Conservation (phyloP, 1,284 basidiomycete species). For the Malassezia dermatis region DNA sequence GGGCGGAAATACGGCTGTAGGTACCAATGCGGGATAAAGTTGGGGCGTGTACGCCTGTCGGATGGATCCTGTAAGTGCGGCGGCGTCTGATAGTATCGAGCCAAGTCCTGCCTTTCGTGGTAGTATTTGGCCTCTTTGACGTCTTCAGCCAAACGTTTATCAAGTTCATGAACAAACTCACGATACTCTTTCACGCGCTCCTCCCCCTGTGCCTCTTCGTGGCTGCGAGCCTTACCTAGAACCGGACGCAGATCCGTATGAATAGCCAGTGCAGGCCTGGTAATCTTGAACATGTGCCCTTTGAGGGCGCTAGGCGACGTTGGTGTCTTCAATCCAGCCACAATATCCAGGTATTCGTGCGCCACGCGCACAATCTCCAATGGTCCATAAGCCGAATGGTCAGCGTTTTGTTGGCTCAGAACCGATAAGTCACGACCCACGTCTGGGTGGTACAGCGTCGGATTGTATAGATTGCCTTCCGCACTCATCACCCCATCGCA, state of each 20-base stretch:
- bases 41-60: slow-evolving; percentile 47
- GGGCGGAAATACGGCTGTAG: slow-evolving; percentile 74
- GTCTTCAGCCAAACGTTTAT: slow-evolving; percentile 54
- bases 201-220: slow-evolving; percentile 54
- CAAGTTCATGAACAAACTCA: slow-evolving; percentile 59
- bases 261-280: slow-evolving; percentile 63
- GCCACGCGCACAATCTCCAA: slow-evolving; percentile 59
- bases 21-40: slow-evolving; percentile 67
- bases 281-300: slow-evolving; percentile 82
- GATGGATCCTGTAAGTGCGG: slow-evolving; percentile 48
- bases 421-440: slow-evolving; percentile 2
- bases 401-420: slow-evolving; percentile 1
- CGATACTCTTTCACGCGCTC: slow-evolving; percentile 56
- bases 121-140: slow-evolving; percentile 14
- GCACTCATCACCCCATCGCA: slow-evolving; percentile 89
- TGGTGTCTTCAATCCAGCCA: slow-evolving; percentile 60
- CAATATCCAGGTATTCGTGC: slow-evolving; percentile 75
- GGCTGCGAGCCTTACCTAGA: slow-evolving; percentile 53
- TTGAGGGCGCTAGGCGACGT: slow-evolving; percentile 71
- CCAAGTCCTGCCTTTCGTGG: slow-evolving; percentile 15
- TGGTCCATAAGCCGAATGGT: slow-evolving; percentile 2
- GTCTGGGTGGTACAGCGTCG: slow-evolving; percentile 59
- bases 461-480: slow-evolving; percentile 89
- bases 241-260: slow-evolving; percentile 65
- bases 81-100: slow-evolving; percentile 18